These are phyloP conservation scores for Penicillium sp. DNA, from an alignment of 2,329 filamentous ascomycete genomes.

Conservation along the genomic window DNA sequence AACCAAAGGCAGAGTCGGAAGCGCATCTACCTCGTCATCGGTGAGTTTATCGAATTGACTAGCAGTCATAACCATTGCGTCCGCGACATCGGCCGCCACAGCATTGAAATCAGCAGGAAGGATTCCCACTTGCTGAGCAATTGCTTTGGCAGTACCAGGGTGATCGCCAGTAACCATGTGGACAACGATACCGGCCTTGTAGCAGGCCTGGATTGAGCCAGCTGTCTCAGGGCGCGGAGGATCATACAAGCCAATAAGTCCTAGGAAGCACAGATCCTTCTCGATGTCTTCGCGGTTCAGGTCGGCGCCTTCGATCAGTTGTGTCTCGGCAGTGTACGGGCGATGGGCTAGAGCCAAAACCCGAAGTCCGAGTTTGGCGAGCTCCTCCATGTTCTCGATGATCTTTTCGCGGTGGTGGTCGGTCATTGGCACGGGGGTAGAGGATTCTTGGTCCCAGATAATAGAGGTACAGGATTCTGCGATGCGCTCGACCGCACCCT, in stretches of 20 bases:
- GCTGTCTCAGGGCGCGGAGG: constrained; percentile 76
- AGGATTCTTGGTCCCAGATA: constrained; percentile 42
- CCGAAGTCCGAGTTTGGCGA: constrained; percentile 62
- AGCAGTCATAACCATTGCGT: constrained; percentile 67
- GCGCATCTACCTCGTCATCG: constrained; percentile 64
- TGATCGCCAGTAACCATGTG: constrained; percentile 83
- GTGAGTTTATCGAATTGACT: constrained; percentile 72
- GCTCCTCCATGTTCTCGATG: constrained; percentile 62
- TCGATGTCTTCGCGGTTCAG: constrained; percentile 61
- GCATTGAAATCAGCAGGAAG: constrained; percentile 59
- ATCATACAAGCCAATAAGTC: constrained; percentile 77
- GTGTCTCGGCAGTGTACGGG: constrained; percentile 4
- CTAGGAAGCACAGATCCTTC: constrained; percentile 64
- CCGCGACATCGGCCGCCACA: constrained; percentile 58
- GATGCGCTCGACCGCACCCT: constrained; percentile 62
- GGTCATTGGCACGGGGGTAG: constrained; percentile 45
- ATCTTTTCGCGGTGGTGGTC: constrained; percentile 54
- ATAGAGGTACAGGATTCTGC: constrained; percentile 57
- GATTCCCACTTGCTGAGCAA: constrained; percentile 73
- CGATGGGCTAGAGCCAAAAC: constrained; percentile 62
- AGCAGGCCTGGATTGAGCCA: constrained; percentile 63
- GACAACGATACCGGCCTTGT: constrained; percentile 68
- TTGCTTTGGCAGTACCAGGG: constrained; percentile 69
- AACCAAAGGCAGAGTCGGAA: constrained; percentile 53
- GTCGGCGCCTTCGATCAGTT: constrained; percentile 30